Base-by-base conservation (phyloP, 31 red algal genomes). In the Porphyra umbilicalis region DNA sequence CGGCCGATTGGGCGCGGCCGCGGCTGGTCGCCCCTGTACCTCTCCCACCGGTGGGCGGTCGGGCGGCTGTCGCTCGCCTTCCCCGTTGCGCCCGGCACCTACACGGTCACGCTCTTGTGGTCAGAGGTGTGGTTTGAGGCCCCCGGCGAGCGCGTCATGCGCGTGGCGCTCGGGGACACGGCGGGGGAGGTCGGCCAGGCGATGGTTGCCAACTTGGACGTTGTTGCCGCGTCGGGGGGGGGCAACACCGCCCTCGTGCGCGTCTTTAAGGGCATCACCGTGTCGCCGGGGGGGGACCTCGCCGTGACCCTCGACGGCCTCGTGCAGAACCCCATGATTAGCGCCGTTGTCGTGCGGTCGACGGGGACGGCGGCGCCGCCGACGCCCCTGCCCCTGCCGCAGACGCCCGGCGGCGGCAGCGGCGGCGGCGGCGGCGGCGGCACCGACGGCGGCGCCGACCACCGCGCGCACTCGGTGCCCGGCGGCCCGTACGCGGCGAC, bases 271-370 rank as follows among this genome's bases (percentile, higher is more conserved):
- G 85, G 74, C 36, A 35, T 84, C 1, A 77, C 85, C 57, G 57
- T 71, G 2, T 82, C 90, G 32, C 39, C 79, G 32, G 39, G 82
- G 29, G 90, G 90, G 30, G 75, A 68, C 34, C 84, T 92, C 44
- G 36, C 44, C 33, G 74, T 92, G 25, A 87, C 90, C 32, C 80
- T 92, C 35, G 88, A 81, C 82, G 88, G 88, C 37, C 44, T 82
- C 20, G 39, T 92, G 77, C 85, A 92, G 36, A 88, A 92, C 76
- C 90, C 90, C 4, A 92, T 92, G 90, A 88, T 92, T 15, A 88
- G 85, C 7, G 90, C 81, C 32, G 88, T 92, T 68, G 79, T 92
- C 34, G 82, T 92, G 33, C 77, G 84, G 38, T 82, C 85, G 14
- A 40, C 57, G 75, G 80, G 80, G n/a, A 85, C 90, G 33, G 80